Evolutionary conservation across 768 basidiomycete genomes (phyloP), one percentile per base, ranked within the genome.

Genomic region (Suillus discolor): DNA sequence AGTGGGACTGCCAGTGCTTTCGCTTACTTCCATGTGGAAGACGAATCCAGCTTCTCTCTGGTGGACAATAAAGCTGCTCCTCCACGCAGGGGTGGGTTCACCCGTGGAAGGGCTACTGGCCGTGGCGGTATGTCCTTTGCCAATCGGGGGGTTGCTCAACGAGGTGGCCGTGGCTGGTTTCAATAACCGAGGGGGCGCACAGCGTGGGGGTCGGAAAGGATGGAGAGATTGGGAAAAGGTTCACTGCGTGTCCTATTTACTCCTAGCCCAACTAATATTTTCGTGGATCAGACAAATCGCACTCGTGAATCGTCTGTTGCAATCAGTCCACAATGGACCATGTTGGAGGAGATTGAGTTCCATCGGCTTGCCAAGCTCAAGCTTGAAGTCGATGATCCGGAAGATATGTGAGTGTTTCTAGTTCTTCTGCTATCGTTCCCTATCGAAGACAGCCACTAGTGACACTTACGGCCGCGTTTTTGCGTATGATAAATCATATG

Each of bases 171-270:
- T 64, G 84, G 83, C n/a, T 38, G 83, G 82, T 39, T 69, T 67
- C 8, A 75, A 82, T 23, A 85, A 83, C 25, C 85, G 88, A 23
- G 80, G 80, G 44, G 73, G 77, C 65, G 72, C 75, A 59, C 72
- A 73, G 59, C 76, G 74, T 61, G 78, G 78, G 42, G 81, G 74
- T 23, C 81, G 93, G 63, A 81, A 85, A 75, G 93, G 92, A 47
- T 95, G 92, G 92, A 89, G 93, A 80, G 92, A 95, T 74, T 96
- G 94, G 95, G 94, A 97, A 70, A 96, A 96, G 83, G 96, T 94
- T 55, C 55, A 57, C 31, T 20, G 63, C 53, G 4, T 20, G 31
- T 42, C 13, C 38, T 20, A 0, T 36, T 18, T 38, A 16, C 15
- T 41, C 12, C 36, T 55, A 53, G 39, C 54, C 71, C 63, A 57